Conservation (phyloP, 495 filamentous ascomycete species). For the Trichoderma gamsii region DNA sequence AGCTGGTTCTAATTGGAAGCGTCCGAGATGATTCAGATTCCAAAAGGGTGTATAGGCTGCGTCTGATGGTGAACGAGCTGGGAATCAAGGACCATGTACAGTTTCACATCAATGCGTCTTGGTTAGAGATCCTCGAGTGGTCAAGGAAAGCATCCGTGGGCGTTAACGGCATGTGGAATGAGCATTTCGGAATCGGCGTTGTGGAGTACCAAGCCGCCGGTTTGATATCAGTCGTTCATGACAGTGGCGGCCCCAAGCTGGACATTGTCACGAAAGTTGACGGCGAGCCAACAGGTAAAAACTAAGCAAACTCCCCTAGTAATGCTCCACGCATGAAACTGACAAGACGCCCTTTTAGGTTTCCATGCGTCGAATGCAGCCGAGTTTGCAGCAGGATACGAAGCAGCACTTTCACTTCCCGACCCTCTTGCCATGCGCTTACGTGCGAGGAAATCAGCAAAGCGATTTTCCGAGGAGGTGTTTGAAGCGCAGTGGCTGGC, state of each 20-base stretch:
- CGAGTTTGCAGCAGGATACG: conserved; percentile 74
- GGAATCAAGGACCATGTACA: conserved; percentile 74
- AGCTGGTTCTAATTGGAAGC: conserved; percentile 77
- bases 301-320: neutral
- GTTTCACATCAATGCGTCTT: conserved; percentile 83
- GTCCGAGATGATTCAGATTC: conserved; percentile 79
- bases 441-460: conserved; percentile 67
- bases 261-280: conserved; percentile 84
- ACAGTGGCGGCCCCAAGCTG: conserved; percentile 82
- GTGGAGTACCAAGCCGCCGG: conserved; percentile 98
- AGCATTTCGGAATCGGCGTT: conserved; percentile 97
- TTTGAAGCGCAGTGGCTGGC: conserved; percentile 70
- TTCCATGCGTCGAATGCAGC: conserved; percentile 72
- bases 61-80: conserved; percentile 81
- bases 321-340: neutral
- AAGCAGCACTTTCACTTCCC: conserved; percentile 63
- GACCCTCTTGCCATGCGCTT: conserved; percentile 60
- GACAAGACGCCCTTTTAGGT: conserved; percentile 39
- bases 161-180: conserved; percentile 99
- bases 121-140: conserved; percentile 77
- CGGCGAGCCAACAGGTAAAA: conserved; percentile 63
- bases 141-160: conserved; percentile 69
- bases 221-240: conserved; percentile 82
- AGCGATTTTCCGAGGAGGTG: conserved; percentile 79
- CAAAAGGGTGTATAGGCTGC: conserved; percentile 84